These are phyloP conservation scores for Tremellales sp. DNA, from an alignment of 1,284 basidiomycete genomes.

Conservation along the genomic window DNA sequence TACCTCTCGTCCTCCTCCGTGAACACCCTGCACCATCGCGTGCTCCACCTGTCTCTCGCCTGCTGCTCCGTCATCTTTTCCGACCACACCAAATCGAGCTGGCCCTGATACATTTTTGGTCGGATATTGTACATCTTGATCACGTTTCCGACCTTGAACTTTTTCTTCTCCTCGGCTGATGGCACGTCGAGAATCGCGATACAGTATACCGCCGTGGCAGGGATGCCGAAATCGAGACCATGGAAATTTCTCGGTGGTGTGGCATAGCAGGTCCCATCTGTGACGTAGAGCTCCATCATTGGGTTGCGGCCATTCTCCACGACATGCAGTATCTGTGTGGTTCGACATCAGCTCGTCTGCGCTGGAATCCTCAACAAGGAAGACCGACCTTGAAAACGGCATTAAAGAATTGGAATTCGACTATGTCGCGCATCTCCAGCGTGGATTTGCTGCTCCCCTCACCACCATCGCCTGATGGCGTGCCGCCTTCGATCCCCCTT, in stretches of 20 bases:
- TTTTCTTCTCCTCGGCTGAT: not conserved
- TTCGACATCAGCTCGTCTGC: not conserved
- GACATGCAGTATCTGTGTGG: slow-evolving; percentile 21
- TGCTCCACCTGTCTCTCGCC: slow-evolving; percentile 19
- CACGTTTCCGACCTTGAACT: slow-evolving; percentile 20
- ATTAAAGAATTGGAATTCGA: slow-evolving; percentile 20
- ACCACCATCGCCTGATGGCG: not conserved
- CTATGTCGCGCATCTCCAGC: slow-evolving; percentile 8
- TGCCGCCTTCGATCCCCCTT: not conserved
- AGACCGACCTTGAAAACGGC: slow-evolving; percentile 27
- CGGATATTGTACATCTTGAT: slow-evolving; percentile 28
- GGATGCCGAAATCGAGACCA: slow-evolving; percentile 11
- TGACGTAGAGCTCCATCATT: slow-evolving; percentile 30
- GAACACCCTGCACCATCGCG: slow-evolving; percentile 7
- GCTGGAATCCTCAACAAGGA: not conserved
- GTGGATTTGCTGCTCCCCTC: not conserved
- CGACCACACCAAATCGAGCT: slow-evolving; percentile 34
- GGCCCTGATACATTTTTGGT: slow-evolving; percentile 14
- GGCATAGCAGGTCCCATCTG: slow-evolving; percentile 33
- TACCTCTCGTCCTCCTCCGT: slow-evolving; percentile 15
- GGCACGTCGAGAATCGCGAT: slow-evolving; percentile 19
- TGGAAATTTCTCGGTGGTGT: slow-evolving; percentile 26
- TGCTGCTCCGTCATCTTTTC: slow-evolving; percentile 27
- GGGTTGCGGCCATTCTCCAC: slow-evolving; percentile 2
- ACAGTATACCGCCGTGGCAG: slow-evolving; percentile 13